These are phyloP conservation scores for Phytopythium mirpurense DNA, from an alignment of 352 stramenopile genomes.

Conservation along the genomic window DNA sequence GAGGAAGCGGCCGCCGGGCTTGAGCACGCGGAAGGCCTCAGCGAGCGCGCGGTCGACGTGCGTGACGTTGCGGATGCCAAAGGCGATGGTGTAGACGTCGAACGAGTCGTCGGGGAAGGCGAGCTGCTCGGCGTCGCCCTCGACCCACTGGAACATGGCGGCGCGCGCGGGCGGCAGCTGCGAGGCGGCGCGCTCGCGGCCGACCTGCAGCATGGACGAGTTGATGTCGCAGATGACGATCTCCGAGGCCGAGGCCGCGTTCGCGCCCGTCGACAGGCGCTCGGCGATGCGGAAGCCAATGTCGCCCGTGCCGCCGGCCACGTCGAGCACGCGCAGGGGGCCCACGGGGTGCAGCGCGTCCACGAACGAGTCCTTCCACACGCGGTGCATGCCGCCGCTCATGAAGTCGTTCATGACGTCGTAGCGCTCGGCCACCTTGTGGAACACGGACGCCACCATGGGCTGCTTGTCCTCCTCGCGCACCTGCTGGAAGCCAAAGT, in stretches of 20 bases:
- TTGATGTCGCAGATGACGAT: slow-evolving; percentile 99
- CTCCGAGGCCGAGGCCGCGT: slow-evolving; percentile 32
- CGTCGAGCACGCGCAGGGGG: slow-evolving; percentile 88
- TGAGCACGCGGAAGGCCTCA: slow-evolving; percentile 95
- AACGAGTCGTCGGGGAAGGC: slow-evolving; percentile 95
- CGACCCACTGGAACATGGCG: slow-evolving; percentile 82
- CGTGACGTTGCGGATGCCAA: slow-evolving; percentile 98
- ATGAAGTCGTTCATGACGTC: slow-evolving; percentile 99
- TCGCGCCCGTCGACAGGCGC: slow-evolving; percentile 26
- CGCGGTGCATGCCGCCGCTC: slow-evolving; percentile 91
- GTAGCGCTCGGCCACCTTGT: slow-evolving; percentile 95
- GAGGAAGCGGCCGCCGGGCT: slow-evolving; percentile 95
- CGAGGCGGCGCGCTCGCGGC: slow-evolving; percentile 83
- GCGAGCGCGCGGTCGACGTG: slow-evolving; percentile 93
- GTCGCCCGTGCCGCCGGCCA: slow-evolving; percentile 98
- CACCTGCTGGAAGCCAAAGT: slow-evolving; percentile 91
- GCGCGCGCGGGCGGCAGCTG: slow-evolving; percentile 48
- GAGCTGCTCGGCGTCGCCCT: slow-evolving; percentile 96
- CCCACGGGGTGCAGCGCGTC: slow-evolving; percentile 75
- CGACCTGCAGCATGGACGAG: slow-evolving; percentile 97
- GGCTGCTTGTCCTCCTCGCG: slow-evolving; percentile 91
- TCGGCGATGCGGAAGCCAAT: slow-evolving; percentile 97
- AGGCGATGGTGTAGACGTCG: slow-evolving; percentile 99
- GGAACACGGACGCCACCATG: slow-evolving; percentile 96
- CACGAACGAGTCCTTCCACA: slow-evolving; percentile 98